Conservation (phyloP, 1,139 yeast species). For the Magnusiomyces ingens region DNA sequence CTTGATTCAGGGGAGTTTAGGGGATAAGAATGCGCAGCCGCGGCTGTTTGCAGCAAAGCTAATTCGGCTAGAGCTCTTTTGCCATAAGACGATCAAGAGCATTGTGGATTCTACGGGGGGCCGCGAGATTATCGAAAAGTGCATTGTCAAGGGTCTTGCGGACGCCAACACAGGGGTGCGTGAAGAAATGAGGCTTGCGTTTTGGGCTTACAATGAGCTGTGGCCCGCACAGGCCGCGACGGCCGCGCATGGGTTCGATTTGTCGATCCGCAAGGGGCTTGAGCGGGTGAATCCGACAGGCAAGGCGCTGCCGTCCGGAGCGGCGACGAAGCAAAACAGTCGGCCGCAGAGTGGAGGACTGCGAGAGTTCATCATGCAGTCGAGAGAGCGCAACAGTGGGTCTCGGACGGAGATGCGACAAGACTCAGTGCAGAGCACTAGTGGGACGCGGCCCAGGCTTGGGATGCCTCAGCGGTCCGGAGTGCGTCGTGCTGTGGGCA, state of each 20-base stretch:
- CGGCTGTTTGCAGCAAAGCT: slow-evolving; percentile 65
- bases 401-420: not conserved
- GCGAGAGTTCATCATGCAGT: not conserved
- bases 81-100: slow-evolving; percentile 13
- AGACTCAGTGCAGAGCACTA: not conserved
- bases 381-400: not conserved
- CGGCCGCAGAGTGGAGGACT: not conserved
- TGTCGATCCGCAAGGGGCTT: slow-evolving; percentile 48
- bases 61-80: slow-evolving; percentile 53
- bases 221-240: slow-evolving; percentile 40
- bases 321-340: not conserved
- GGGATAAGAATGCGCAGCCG: slow-evolving; percentile 66
- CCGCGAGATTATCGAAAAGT: slow-evolving; percentile 45
- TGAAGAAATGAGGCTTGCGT: slow-evolving; percentile 64
- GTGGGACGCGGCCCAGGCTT: not conserved
- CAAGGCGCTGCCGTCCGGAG: not conserved
- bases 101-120: slow-evolving; percentile 38
- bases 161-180: slow-evolving; percentile 83
- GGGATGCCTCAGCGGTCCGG: not conserved
- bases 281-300: slow-evolving; percentile 40
- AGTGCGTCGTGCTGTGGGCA: not conserved
- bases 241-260: slow-evolving; percentile 38
- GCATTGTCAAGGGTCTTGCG: slow-evolving; percentile 53
- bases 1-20: slow-evolving; percentile 46
- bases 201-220: slow-evolving; percentile 56